Percentiles rank a stretch among this genome's conserved stretches.
These are phyloP conservation scores for Xeromyces bisporus DNA, from an alignment of 495 filamentous ascomycete genomes.

Conservation along the genomic window DNA sequence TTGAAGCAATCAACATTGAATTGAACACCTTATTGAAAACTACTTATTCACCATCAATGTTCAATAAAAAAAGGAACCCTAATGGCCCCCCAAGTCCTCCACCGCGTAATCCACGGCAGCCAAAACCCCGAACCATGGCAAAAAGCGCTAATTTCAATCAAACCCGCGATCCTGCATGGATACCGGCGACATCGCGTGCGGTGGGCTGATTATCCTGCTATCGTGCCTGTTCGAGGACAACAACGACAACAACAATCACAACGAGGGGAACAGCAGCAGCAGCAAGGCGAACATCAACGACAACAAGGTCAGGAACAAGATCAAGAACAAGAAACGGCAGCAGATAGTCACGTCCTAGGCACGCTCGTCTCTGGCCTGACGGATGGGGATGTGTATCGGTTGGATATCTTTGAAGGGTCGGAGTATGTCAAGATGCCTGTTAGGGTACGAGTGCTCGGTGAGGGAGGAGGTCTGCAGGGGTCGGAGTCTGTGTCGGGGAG, in stretches of 20 bases:
- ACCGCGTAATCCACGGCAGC: constrained; percentile 60
- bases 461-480: constrained; percentile 7
- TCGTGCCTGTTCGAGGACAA: constrained; percentile 30
- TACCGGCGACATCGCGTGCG: constrained; percentile 53
- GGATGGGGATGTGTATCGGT: constrained; percentile 50
- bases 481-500: too few species aligned
- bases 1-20: background rate
- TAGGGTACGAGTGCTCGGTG: constrained; percentile 35
- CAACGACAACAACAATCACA: background rate
- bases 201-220: constrained; percentile 69
- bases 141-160: constrained; percentile 40
- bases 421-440: constrained; percentile 54
- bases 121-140: constrained; percentile 30
- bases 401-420: constrained; percentile 70
- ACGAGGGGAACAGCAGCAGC: background rate
- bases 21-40: too few species aligned
- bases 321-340: constrained; percentile 10
- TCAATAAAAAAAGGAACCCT: constrained; percentile 26
- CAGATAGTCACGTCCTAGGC: constrained; percentile 46
- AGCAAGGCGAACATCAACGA: constrained; percentile 8
- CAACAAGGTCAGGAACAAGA: background rate
- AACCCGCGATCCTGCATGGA: constrained; percentile 57
- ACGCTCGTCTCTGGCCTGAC: constrained; percentile 66
- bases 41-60: background rate
- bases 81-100: constrained; percentile 71